Percentiles rank a stretch among this genome's conserved stretches.
Evolutionary conservation across 2,329 filamentous ascomycete genomes (phyloP).

Genomic region (Fusarium sp.): DNA sequence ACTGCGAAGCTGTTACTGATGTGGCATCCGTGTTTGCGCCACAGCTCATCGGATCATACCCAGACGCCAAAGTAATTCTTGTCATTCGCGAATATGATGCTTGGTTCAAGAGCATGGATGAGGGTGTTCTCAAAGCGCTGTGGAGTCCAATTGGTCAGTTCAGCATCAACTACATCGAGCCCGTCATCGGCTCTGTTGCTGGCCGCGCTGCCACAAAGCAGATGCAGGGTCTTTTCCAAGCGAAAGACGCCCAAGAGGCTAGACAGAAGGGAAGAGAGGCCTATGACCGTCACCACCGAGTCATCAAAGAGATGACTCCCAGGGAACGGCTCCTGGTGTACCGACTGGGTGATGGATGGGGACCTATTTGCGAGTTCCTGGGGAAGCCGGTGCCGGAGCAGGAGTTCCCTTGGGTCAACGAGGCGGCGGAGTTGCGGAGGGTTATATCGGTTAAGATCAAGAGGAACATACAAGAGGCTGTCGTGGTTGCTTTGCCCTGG

Average conservation of each 20-base stretch:
- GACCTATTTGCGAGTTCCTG: conserved; percentile 55
- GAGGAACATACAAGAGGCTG: conserved; percentile 20
- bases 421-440: conserved; percentile 42
- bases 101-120: conserved; percentile 52
- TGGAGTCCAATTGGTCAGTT: conserved; percentile 38
- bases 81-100: conserved; percentile 50
- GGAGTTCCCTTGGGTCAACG: conserved; percentile 53
- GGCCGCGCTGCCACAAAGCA: conserved; percentile 45
- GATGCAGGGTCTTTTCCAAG: conserved; percentile 49
- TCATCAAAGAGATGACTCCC: conserved; percentile 49
- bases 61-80: conserved; percentile 53
- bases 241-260: conserved; percentile 40
- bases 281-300: conserved; percentile 50
- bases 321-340: conserved; percentile 51
- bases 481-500: conserved; percentile 36
- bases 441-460: conserved; percentile 21
- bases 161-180: conserved; percentile 45
- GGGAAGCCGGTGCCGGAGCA: conserved; percentile 50
- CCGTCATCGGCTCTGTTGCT: conserved; percentile 52
- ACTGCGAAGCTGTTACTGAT: conserved; percentile 52
- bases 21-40: conserved; percentile 48
- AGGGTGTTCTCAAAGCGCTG: conserved; percentile 48
- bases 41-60: conserved; percentile 51
- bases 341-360: conserved; percentile 53
- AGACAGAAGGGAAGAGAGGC: conserved; percentile 39